These are phyloP conservation scores for Aspergillus fructus DNA, from an alignment of 2,329 filamentous ascomycete species.

Conservation along the genomic window DNA sequence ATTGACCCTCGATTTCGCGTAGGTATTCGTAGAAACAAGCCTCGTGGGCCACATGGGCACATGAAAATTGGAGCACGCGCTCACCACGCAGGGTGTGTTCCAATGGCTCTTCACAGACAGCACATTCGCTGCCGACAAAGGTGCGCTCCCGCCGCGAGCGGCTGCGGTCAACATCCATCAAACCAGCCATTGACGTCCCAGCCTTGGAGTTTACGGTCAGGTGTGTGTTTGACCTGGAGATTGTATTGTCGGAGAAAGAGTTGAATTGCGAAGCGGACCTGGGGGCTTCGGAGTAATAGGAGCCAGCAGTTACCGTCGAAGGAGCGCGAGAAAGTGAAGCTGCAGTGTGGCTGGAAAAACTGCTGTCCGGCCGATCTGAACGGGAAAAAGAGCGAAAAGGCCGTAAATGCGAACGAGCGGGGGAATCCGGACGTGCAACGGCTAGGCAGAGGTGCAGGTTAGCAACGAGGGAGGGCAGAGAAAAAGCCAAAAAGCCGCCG, in stretches of 20 bases:
- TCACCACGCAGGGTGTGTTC: slow-evolving; percentile 94
- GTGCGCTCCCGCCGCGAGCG: slow-evolving; percentile 85
- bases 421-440: slow-evolving; percentile 30
- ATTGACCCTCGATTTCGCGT: slow-evolving; percentile 87
- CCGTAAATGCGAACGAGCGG: slow-evolving; percentile 33
- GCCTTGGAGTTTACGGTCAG: slow-evolving; percentile 39
- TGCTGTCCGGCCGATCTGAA: slow-evolving; percentile 30
- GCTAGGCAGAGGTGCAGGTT: slow-evolving; percentile 22
- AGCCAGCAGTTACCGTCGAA: slow-evolving; percentile 23
- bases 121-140: slow-evolving; percentile 91
- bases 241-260: slow-evolving; percentile 26
- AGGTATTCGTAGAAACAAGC: slow-evolving; percentile 99
- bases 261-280: slow-evolving; percentile 19
- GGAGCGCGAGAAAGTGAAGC: slow-evolving; percentile 25
- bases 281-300: slow-evolving; percentile 19
- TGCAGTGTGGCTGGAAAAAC: slow-evolving; percentile 28
- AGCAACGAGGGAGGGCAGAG: slow-evolving; percentile 22
- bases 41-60: slow-evolving; percentile 94
- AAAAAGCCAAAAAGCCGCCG: slow-evolving; percentile 1
- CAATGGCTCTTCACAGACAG: slow-evolving; percentile 92
- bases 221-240: slow-evolving; percentile 21
- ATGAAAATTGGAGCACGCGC: slow-evolving; percentile 91
- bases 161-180: slow-evolving; percentile 73
- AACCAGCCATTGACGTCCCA: slow-evolving; percentile 56
- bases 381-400: slow-evolving; percentile 33